Evolutionary conservation across 1,284 basidiomycete genomes (phyloP).

Genomic region (Tylopilus sp.): DNA sequence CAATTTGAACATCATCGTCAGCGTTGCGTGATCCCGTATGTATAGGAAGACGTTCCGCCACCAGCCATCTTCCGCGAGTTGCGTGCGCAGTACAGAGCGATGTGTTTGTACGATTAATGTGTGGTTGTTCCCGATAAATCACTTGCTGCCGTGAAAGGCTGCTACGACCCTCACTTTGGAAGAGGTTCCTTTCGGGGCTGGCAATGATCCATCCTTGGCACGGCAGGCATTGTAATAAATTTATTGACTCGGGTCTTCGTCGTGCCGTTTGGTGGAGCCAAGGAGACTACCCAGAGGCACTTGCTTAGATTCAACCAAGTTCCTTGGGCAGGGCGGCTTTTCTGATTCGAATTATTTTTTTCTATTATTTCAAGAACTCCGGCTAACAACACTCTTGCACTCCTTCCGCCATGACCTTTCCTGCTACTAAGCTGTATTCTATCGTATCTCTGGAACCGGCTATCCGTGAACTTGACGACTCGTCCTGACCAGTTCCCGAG

Average conservation of each 20-base stretch:
- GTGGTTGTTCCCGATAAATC: slow-evolving; percentile 4
- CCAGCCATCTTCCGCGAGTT: not conserved
- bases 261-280: not conserved
- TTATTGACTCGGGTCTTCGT: no score
- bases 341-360: slow-evolving; percentile 44
- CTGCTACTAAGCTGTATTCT: slow-evolving; percentile 14
- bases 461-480: slow-evolving; percentile 3
- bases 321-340: slow-evolving; percentile 23
- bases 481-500: slow-evolving; percentile 11
- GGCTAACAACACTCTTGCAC: slow-evolving; percentile 43
- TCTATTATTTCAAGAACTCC: slow-evolving; percentile 45
- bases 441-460: slow-evolving; percentile 16
- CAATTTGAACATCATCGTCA: slow-evolving; percentile 8
- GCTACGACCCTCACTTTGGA: no score
- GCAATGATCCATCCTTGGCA: not conserved
- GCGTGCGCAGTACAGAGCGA: no score
- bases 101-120: not conserved
- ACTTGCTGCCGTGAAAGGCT: slow-evolving; percentile 5
- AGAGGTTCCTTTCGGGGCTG: no score
- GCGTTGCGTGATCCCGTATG: slow-evolving; percentile 13
- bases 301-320: slow-evolving; percentile 23
- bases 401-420: slow-evolving; percentile 40
- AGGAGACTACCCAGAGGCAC: no score
- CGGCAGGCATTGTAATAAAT: no score
- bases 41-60: no score